Conservation (phyloP, 768 basidiomycete genomes). For the Auricularia sp. region DNA sequence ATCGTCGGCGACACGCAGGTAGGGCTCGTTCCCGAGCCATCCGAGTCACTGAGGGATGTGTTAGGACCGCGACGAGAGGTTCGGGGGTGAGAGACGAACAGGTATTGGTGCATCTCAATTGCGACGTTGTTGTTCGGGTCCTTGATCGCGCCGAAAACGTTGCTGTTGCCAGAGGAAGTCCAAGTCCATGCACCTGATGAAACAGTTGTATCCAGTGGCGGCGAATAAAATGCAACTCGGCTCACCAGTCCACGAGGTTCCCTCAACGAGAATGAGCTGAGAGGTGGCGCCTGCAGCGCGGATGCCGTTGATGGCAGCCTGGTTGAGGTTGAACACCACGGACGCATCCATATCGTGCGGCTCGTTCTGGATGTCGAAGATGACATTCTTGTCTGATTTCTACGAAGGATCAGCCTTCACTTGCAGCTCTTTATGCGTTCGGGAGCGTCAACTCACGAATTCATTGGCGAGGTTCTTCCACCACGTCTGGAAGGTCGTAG, state of each 20-base stretch:
- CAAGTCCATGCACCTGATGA: slow-evolving; percentile 26
- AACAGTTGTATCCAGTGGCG: neutral
- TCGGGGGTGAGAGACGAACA: slow-evolving; percentile 12
- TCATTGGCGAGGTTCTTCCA: slow-evolving; percentile 46
- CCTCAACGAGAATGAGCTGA: slow-evolving; percentile 32
- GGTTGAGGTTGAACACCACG: slow-evolving; percentile 42
- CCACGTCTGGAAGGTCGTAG: slow-evolving; percentile 32
- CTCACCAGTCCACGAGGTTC: slow-evolving; percentile 42
- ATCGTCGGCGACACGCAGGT: slow-evolving; percentile 51
- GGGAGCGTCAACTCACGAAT: slow-evolving; percentile 32
- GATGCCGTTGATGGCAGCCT: slow-evolving; percentile 59
- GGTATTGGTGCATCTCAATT: slow-evolving; percentile 64
- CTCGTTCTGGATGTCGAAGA: slow-evolving; percentile 55
- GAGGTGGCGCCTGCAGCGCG: slow-evolving; percentile 46
- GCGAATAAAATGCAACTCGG: neutral
- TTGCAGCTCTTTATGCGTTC: neutral
- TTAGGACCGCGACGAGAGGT: too few relatives aligned
- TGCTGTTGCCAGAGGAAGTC: slow-evolving; percentile 46
- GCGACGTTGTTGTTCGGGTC: slow-evolving; percentile 56
- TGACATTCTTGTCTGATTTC: slow-evolving; percentile 34
- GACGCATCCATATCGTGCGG: slow-evolving; percentile 46
- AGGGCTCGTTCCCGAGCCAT: slow-evolving; percentile 40
- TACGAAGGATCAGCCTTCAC: neutral
- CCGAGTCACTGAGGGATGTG: slow-evolving; percentile 29
- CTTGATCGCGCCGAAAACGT: slow-evolving; percentile 38